These are phyloP conservation scores for Syzygium aromaticum DNA, from an alignment of 345 rosid genomes.

Conservation along the genomic window DNA sequence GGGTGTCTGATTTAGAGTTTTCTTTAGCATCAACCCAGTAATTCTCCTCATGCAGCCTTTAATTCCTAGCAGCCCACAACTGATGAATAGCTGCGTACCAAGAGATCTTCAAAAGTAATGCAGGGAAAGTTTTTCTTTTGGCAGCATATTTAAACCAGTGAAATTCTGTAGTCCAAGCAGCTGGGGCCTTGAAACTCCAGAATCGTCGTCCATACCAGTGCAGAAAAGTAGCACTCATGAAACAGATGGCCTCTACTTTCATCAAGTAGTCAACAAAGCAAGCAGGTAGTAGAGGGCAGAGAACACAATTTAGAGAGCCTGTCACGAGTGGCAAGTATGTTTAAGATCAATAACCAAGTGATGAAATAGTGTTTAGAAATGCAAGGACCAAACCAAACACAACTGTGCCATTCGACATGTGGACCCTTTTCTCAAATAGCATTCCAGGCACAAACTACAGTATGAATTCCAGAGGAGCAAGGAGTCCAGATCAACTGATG, in stretches of 20 bases:
- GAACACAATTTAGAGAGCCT: neutral
- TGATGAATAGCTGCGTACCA: neutral
- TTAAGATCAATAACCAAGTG: neutral
- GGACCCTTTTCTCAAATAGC: neutral
- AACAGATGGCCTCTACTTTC: neutral
- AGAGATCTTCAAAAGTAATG: neutral
- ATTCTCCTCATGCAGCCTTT: neutral
- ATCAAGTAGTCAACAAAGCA: neutral
- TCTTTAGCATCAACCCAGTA: neutral
- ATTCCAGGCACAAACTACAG: neutral
- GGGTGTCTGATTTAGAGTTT: too few relatives aligned
- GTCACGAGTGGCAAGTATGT: neutral
- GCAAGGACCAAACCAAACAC: accelerated
- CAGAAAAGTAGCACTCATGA: neutral
- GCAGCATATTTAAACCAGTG: neutral
- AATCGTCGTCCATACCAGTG: neutral
- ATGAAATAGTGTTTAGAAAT: neutral
- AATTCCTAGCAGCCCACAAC: neutral
- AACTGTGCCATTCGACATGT: neutral
- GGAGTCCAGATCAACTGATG: neutral
- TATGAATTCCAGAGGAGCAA: neutral
- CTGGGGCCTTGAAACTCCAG: neutral
- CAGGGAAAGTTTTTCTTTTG: neutral
- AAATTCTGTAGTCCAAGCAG: neutral
- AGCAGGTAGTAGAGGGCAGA: neutral